These are phyloP conservation scores for Rhododendron molle DNA, from an alignment of 148 eudicot species.

Conservation along the genomic window DNA sequence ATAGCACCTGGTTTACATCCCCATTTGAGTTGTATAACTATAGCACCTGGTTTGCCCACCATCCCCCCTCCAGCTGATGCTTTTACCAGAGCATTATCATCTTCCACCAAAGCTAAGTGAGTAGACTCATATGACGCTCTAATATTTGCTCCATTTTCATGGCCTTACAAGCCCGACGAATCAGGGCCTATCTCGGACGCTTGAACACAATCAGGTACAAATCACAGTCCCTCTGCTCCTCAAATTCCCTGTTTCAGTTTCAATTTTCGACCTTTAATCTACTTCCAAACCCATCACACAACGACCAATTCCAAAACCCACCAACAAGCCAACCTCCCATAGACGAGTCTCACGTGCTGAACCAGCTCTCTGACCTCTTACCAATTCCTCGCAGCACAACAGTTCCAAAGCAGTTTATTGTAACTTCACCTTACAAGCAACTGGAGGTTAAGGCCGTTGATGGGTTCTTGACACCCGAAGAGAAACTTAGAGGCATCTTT, in stretches of 20 bases:
- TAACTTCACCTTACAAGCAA: slow-evolving; percentile 11
- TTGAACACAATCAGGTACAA: not conserved
- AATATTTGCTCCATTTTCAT: not conserved
- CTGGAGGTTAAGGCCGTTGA: slow-evolving; percentile 32
- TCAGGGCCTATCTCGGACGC: not conserved
- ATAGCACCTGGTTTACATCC: no score
- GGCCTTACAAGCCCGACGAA: not conserved
- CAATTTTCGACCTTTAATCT: slow-evolving; percentile 14
- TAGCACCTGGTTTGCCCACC: no score
- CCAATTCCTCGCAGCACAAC: slow-evolving; percentile 30
- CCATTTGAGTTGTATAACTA: no score
- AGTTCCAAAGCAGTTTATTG: slow-evolving; percentile 1
- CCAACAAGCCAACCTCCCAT: not conserved
- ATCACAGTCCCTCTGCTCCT: not conserved
- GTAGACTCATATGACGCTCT: not conserved
- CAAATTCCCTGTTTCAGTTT: slow-evolving; percentile 2
- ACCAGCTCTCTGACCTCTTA: slow-evolving; percentile 51
- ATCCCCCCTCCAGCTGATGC: not conserved
- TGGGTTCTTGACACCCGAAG: slow-evolving; percentile 55
- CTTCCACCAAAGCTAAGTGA: not conserved
- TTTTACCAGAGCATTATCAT: not conserved
- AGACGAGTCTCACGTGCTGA: slow-evolving; percentile 44
- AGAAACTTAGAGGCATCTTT: slow-evolving; percentile 78
- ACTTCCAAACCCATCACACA: not conserved
- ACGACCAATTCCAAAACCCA: not conserved